Percentiles rank a stretch among this genome's conserved stretches.
Evolutionary conservation across 305 asterid genomes (phyloP).

Genomic region (Coffea humblotiana): DNA sequence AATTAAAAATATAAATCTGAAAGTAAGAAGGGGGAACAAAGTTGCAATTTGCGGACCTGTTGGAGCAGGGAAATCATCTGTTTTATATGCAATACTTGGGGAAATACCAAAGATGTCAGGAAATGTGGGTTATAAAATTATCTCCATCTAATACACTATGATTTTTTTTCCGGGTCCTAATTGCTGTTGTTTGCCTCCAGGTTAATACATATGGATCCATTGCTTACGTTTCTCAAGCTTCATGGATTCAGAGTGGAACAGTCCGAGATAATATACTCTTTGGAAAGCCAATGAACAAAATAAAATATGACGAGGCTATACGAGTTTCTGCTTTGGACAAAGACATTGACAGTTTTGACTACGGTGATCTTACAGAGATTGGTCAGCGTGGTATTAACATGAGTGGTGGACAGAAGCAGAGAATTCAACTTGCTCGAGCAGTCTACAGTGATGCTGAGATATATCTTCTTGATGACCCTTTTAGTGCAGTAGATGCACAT

Average conservation of each 20-base stretch:
- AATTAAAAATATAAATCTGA: constrained; percentile 31
- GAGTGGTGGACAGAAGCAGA: constrained; percentile 91
- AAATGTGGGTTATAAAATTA: constrained; percentile 41
- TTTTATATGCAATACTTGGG: constrained; percentile 59
- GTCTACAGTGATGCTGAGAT: constrained; percentile 72
- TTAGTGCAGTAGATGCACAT: constrained; percentile 92
- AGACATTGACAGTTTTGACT: constrained; percentile 61
- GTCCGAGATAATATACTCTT: constrained; percentile 67
- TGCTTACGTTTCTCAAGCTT: constrained; percentile 74
- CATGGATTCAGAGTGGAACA: constrained; percentile 84
- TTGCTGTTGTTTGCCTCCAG: constrained; percentile 28
- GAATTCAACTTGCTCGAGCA: constrained; percentile 85
- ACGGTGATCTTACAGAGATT: constrained; percentile 82
- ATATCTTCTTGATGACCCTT: constrained; percentile 82
- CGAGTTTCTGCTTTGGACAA: constrained; percentile 63
- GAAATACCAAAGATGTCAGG: constrained; percentile 69
- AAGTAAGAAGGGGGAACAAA: constrained; percentile 50
- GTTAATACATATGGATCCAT: constrained; percentile 56
- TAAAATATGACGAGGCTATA: constrained; percentile 51
- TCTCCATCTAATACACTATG: background rate
- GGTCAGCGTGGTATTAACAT: constrained; percentile 82
- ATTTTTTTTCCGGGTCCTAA: background rate
- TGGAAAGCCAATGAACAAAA: constrained; percentile 65
- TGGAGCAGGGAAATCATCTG: constrained; percentile 77
- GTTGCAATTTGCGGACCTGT: constrained; percentile 74